Evolutionary conservation across 108 stramenopile species (phyloP).

Genomic region (Licmophora abbreviata): DNA sequence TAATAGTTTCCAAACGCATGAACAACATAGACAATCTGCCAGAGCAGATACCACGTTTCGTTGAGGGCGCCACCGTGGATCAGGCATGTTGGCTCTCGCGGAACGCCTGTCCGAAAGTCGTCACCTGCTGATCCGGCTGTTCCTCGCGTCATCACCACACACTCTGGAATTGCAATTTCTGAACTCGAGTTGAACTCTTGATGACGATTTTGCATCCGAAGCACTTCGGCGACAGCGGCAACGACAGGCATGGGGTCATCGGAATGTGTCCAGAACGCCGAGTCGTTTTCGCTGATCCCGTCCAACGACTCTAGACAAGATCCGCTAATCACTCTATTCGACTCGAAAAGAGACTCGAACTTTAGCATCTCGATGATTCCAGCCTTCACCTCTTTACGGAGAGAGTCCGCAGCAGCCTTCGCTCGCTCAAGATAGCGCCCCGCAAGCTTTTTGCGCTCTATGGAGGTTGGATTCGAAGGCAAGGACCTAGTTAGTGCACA

Average conservation of each 20-base stretch:
- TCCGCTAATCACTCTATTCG: not conserved
- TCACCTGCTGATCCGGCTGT: not conserved
- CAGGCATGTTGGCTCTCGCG: not conserved
- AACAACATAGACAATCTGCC: slow-evolving; percentile 21
- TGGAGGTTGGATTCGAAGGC: too few species aligned
- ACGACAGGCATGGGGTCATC: too few species aligned
- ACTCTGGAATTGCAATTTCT: not conserved
- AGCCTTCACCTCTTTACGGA: not conserved
- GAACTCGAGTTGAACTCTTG: too few species aligned
- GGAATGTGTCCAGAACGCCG: too few species aligned
- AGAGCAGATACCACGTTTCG: slow-evolving; percentile 15
- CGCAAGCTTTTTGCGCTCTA: not conserved
- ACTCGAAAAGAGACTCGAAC: slow-evolving; percentile 1
- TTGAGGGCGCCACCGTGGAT: slow-evolving; percentile 1
- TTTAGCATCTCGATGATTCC: not conserved
- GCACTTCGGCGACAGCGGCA: not conserved
- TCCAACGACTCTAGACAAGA: not conserved
- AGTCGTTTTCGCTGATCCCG: too few species aligned
- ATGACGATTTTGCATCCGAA: not conserved
- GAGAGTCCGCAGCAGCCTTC: not conserved
- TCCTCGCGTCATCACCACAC: not conserved
- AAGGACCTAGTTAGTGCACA: not conserved
- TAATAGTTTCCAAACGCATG: slow-evolving; percentile 5
- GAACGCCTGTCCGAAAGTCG: not conserved
- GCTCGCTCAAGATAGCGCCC: not conserved